A percentile compares a stretch with the other conserved stretches of the same genome.
Evolutionary conservation across 2,329 filamentous ascomycete genomes (phyloP).

Genomic region (Aspergillus sergii): DNA sequence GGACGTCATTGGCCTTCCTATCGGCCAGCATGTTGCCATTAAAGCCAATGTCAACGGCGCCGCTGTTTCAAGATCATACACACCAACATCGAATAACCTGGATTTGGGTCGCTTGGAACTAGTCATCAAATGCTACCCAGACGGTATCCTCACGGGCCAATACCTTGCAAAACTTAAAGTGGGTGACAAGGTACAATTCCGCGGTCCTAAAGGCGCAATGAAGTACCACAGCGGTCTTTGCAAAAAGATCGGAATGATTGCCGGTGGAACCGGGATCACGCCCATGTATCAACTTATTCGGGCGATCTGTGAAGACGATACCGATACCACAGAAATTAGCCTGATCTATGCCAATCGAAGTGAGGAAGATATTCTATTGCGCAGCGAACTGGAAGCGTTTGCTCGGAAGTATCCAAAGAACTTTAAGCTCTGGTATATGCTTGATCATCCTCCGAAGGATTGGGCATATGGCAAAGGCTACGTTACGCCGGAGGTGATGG

Average conservation of each 20-base stretch:
- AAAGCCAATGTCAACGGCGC: slow-evolving; percentile 51
- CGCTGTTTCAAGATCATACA: slow-evolving; percentile 56
- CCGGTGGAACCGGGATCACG: slow-evolving; percentile 44
- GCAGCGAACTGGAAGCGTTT: slow-evolving; percentile 58
- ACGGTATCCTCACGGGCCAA: slow-evolving; percentile 33
- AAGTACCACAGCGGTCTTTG: slow-evolving; percentile 32
- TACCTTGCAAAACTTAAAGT: slow-evolving; percentile 33
- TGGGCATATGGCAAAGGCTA: slow-evolving; percentile 56
- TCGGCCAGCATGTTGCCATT: slow-evolving; percentile 60
- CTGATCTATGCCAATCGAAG: slow-evolving; percentile 63
- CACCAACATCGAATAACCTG: slow-evolving; percentile 43
- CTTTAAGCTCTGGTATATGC: slow-evolving; percentile 58
- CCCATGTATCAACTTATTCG: slow-evolving; percentile 65
- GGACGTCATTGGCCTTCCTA: slow-evolving; percentile 56
- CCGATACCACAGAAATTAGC: slow-evolving; percentile 59
- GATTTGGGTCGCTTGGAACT: slow-evolving; percentile 37
- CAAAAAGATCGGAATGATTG: slow-evolving; percentile 40
- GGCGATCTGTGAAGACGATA: slow-evolving; percentile 62
- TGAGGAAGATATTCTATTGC: slow-evolving; percentile 62
- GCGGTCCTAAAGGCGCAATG: slow-evolving; percentile 41
- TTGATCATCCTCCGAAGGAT: slow-evolving; percentile 50
- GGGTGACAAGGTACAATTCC: slow-evolving; percentile 36
- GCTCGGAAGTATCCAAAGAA: slow-evolving; percentile 55
- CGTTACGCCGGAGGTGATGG: slow-evolving; percentile 56
- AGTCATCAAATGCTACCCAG: slow-evolving; percentile 39